Evolutionary conservation across 768 basidiomycete genomes (phyloP).

Genomic region (Suillus brevipes): DNA sequence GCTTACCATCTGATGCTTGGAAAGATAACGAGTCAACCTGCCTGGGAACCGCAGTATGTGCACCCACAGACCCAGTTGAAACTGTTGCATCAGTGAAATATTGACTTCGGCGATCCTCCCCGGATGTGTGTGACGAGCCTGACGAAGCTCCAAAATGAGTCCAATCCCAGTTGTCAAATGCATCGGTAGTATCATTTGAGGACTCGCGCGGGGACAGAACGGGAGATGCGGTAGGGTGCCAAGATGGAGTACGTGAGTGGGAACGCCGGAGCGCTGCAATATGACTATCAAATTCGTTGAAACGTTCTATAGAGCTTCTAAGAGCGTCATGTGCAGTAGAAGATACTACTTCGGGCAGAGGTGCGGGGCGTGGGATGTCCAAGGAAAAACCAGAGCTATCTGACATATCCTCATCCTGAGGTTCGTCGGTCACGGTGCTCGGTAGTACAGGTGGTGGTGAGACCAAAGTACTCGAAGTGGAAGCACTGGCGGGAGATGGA

Average conservation of each 20-base stretch:
- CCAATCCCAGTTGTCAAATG: slow-evolving; percentile 8
- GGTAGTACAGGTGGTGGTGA: slow-evolving; percentile 40
- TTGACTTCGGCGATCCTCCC: slow-evolving; percentile 3
- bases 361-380: slow-evolving; percentile 19
- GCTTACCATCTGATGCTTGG: slow-evolving; percentile 1
- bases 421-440: slow-evolving; percentile 37
- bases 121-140: background rate
- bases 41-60: slow-evolving; percentile 7
- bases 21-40: background rate
- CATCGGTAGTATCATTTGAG: slow-evolving; percentile 15
- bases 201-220: slow-evolving; percentile 26
- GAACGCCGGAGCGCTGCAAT: slow-evolving; percentile 50
- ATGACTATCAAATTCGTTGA: slow-evolving; percentile 54
- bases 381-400: slow-evolving; percentile 36
- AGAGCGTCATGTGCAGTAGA: slow-evolving; percentile 37
- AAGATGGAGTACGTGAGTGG: slow-evolving; percentile 27
- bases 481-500: slow-evolving; percentile 22
- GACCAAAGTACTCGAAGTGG: slow-evolving; percentile 18
- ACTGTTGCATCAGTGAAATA: slow-evolving; percentile 3
- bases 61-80: slow-evolving; percentile 4
- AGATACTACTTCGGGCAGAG: slow-evolving; percentile 17
- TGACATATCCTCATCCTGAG: slow-evolving; percentile 54
- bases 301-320: slow-evolving; percentile 49
- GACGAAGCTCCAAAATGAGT: slow-evolving; percentile 4
- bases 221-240: slow-evolving; percentile 26